These are phyloP conservation scores for Pythium oligandrum DNA, from an alignment of 352 stramenopile genomes.

Conservation along the genomic window DNA sequence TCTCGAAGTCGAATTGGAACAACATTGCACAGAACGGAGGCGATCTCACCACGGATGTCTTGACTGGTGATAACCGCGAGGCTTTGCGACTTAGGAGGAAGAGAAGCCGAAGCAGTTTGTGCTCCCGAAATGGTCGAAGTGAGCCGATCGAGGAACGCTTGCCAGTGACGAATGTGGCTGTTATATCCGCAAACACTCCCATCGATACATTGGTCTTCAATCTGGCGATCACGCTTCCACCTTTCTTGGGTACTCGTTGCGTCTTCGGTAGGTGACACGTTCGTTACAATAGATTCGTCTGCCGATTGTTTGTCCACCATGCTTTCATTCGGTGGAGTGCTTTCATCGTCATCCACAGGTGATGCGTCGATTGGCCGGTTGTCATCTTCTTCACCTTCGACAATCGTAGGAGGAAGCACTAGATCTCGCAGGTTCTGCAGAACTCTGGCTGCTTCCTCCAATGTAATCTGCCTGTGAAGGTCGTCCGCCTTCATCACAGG, in stretches of 20 bases:
- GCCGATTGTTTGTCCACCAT: not conserved
- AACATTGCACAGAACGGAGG: conserved; percentile 1
- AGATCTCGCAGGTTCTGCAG: conserved; percentile 5
- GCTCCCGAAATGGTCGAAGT: too few relatives aligned
- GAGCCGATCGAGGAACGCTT: not conserved
- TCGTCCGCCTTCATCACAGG: conserved; percentile 5
- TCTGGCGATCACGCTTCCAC: not conserved
- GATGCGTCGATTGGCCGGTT: not conserved
- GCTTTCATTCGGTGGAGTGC: not conserved
- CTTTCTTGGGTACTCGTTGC: not conserved
- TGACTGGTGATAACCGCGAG: not conserved
- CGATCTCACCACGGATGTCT: not conserved
- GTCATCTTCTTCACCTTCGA: not conserved
- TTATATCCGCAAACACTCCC: not conserved
- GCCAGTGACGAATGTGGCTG: not conserved
- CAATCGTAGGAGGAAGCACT: conserved; percentile 5
- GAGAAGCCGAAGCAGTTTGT: too few relatives aligned
- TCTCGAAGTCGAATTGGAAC: conserved; percentile 1
- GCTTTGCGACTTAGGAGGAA: not conserved
- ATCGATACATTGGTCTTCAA: not conserved
- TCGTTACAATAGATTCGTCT: not conserved
- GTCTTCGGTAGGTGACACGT: not conserved
- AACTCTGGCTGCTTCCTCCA: conserved; percentile 10
- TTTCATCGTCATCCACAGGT: not conserved
- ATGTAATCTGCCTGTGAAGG: conserved; percentile 7